Conservation (phyloP, 495 filamentous ascomycete genomes). For the Umbilicaria muhlenbergii region DNA sequence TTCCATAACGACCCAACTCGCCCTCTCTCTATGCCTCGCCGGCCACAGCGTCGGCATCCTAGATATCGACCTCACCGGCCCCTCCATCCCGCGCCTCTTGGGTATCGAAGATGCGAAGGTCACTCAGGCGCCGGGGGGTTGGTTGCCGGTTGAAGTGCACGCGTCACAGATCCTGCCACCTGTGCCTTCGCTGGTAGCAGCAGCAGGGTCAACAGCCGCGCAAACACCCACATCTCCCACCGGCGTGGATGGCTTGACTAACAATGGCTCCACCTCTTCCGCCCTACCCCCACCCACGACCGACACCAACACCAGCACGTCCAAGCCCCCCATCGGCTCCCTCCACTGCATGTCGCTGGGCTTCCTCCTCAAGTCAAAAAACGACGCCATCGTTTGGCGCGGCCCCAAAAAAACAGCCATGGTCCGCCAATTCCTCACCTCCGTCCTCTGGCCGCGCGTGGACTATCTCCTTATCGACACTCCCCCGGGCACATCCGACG, state of each 20-base stretch:
- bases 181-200: not conserved
- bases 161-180: constrained; percentile 21
- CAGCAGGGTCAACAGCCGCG: constrained; percentile 1
- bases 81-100: constrained; percentile 88
- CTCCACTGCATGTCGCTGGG: constrained; percentile 86
- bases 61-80: constrained; percentile 90
- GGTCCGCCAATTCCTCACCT: constrained; percentile 87
- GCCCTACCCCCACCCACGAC: constrained; percentile 1
- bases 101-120: constrained; percentile 80
- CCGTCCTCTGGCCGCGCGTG: constrained; percentile 71
- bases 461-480: constrained; percentile 93
- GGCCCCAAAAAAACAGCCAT: constrained; percentile 98
- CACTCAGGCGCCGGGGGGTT: constrained; percentile 73
- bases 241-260: not conserved
- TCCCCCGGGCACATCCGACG: constrained; percentile 89
- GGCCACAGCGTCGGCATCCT: constrained; percentile 85
- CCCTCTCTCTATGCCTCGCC: constrained; percentile 70
- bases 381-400: constrained; percentile 90
- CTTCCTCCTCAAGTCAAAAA: constrained; percentile 68
- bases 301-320: constrained; percentile 3
- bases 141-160: constrained; percentile 78
- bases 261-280: no score
- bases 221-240: not conserved
- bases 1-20: constrained; percentile 87
- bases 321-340: constrained; percentile 32